Conservation (phyloP, 345 rosid species). For the Brassica incana region DNA sequence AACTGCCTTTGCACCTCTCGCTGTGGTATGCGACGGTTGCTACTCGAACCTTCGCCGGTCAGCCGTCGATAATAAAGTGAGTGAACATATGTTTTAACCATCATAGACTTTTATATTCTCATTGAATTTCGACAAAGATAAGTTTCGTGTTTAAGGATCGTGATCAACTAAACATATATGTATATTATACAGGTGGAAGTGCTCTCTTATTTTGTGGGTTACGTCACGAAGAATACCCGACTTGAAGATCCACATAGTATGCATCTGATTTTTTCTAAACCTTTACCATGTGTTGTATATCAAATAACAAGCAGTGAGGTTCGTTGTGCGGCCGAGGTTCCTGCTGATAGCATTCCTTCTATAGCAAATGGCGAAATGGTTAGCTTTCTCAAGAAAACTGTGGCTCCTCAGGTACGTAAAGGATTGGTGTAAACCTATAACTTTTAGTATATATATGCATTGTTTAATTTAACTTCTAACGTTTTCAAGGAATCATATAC, state of each 20-base stretch:
- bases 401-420: conserved; percentile 44
- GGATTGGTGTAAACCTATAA: not conserved
- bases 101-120: not conserved
- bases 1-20: conserved; percentile 57
- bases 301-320: conserved; percentile 29
- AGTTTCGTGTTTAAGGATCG: not conserved
- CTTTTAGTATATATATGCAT: not conserved
- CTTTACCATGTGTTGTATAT: not conserved
- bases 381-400: conserved; percentile 13
- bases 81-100: not conserved
- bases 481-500: not conserved
- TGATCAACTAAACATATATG: not conserved
- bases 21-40: conserved; percentile 71
- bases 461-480: not conserved
- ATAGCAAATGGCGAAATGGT: conserved; percentile 43
- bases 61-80: conserved; percentile 54
- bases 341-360: conserved; percentile 35
- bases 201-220: conserved; percentile 33
- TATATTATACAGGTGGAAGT: conserved; percentile 32
- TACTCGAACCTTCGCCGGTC: conserved; percentile 72
- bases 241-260: conserved; percentile 25
- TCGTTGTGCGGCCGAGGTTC: conserved; percentile 22
- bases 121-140: not conserved
- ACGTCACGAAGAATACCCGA: conserved; percentile 24
- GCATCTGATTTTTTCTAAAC: conserved; percentile 13